Evolutionary conservation across 2,329 filamentous ascomycete genomes (phyloP), one percentile per base, ranked within the genome.

Genomic region (Karstenula rhodostoma): DNA sequence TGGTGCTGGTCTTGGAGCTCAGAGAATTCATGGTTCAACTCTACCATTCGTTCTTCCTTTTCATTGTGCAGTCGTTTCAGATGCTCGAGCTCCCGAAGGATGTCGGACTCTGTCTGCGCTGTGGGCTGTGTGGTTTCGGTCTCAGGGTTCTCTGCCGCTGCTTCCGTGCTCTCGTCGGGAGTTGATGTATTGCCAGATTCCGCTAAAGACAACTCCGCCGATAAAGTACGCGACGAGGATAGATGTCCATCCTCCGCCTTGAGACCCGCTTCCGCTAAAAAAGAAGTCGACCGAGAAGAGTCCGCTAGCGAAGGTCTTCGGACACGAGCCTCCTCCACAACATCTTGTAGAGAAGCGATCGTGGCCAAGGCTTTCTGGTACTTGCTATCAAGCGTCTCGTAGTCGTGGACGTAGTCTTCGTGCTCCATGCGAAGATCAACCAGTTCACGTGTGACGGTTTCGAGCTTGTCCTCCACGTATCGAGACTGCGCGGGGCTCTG

Each of bases 351-450:
- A 74, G 95, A 91, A 6, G 92, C 89, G 44, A 99, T 78, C 10
- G 91, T 89, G 50, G 90, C 90, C 63, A 99, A 82, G 5, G 94
- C 91, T 71, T 96, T 90, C 72, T 97, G 92, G 69, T 99, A 99
- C 78, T 97, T 98, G 67, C 88, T 85, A 58, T 93, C 89, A 27
- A 99, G 88, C 48, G 88, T 80, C 65, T 96, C 91, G 69, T 90
- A 94, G 60, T 98, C 93, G 64, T 85, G 89, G 19, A 96, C 75
- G 0, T 93, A 94, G 9, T 85, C 83, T 76, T 98, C 94, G 70
- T 99, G 95, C 78, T 97, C 93, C 43, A 96, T 89, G 17, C 92
- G 90, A 54, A 99, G 86, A 69, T 95, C 92, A 59, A 97, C 87
- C 2, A 99, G 88, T 79, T 99, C 95, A 75, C 96, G 93, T 0